phyloP scores from a whole-genome alignment of 768 basidiomycete species.

The Panus rudis region DNA sequence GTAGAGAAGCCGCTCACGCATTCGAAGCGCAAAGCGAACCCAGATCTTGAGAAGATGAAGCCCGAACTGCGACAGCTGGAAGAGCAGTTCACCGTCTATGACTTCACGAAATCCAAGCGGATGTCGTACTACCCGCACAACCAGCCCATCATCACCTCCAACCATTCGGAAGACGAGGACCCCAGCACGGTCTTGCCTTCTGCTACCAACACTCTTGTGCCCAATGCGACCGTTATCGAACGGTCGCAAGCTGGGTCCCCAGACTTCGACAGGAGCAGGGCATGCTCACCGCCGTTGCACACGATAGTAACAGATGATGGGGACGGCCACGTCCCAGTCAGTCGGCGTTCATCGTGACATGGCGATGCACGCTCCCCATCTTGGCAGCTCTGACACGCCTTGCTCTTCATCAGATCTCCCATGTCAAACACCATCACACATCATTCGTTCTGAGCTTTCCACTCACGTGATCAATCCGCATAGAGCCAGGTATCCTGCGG shows the following conservation, averaged over 20 bases:
- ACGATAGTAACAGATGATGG: no score
- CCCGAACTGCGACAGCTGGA: slow-evolving; percentile 90
- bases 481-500: no score
- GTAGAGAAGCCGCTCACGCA: slow-evolving; percentile 98
- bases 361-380: no score
- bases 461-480: no score
- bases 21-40: slow-evolving; percentile 85
- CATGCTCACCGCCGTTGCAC: slow-evolving; percentile 33
- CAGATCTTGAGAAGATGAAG: slow-evolving; percentile 82
- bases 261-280: slow-evolving; percentile 13
- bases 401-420: no score
- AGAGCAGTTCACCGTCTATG: slow-evolving; percentile 92
- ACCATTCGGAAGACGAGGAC: slow-evolving; percentile 18
- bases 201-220: slow-evolving; percentile 33
- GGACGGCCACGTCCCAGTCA: no score
- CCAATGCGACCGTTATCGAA: slow-evolving; percentile 37
- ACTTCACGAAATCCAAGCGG: slow-evolving; percentile 66
- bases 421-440: no score
- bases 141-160: slow-evolving; percentile 41
- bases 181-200: slow-evolving; percentile 25
- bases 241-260: slow-evolving; percentile 38
- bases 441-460: no score
- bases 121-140: slow-evolving; percentile 87
- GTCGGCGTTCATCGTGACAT: no score
- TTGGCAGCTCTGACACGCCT: no score